Evolutionary conservation across 2,329 filamentous ascomycete species (phyloP), one percentile per base, ranked within the genome.

Genomic region (Piedraia hortae): DNA sequence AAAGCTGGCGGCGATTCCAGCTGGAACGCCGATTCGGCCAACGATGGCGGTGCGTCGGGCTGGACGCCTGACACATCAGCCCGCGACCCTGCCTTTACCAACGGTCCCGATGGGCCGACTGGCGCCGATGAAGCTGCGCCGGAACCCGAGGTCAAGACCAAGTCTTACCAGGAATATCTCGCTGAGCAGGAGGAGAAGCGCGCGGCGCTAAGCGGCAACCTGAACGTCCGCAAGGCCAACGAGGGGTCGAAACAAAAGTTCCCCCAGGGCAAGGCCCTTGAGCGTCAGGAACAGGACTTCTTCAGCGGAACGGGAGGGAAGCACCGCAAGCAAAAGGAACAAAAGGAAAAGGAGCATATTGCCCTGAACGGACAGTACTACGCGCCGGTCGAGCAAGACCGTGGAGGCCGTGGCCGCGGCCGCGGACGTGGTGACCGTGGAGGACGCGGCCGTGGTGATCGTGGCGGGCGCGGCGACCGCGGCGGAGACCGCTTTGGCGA

Each of bases 211-310:
- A 59, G 56, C 37, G 62, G 61, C 37, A 49, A 53, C 36, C 59
- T 68, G 39, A 62, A 74, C 41, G 59, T 77, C 43, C 82, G 85
- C 54, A 67, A 78, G 57, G 56, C 82, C 50, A 91, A 93, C 59
- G 80, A 91, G 58, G 80, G 80, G 42, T 62, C 57, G 56, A 75
- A 77, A 59, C 82, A 85, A 64, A 85, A 91, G 62, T 90, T 80
- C 74, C 73, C 72, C 41, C 58, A 61, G 40, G 78, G 77, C 46
- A 88, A 80, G 58, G 51, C 56, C 31, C 37, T 64, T 38, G 39
- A 46, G 39, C 56, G 54, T 34, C 45, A 44, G 27, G 66, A 77
- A 38, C 65, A 71, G 37, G 43, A 46, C 34, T 91, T 74, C 62
- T 70, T 90, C 43, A 52, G 70, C 40, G 66, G 59, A 37, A 48